Base-by-base conservation (phyloP, 2,329 filamentous ascomycete species). In the Ophiognomonia clavigignenti-juglandacearum region DNA sequence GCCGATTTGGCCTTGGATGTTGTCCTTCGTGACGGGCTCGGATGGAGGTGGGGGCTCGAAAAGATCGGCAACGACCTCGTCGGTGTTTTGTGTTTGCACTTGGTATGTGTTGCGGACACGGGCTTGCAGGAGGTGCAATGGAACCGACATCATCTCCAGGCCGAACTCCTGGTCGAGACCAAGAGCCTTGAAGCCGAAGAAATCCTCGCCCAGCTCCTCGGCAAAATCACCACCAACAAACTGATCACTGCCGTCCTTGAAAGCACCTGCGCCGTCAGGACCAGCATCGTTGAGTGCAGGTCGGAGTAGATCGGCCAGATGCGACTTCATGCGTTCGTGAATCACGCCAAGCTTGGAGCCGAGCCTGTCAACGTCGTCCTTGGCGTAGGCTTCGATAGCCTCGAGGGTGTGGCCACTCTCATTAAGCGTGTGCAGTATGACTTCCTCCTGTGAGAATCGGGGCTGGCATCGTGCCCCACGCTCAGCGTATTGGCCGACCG, bases 151-250 rank as follows among this genome's bases (percentile, higher is more conserved):
- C 56, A 86, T 86, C 26, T 92, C 85, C 52, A 93, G 76, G 16
- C 91, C 91, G 62, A 97, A 86, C 63, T 98, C 93, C 57, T 83
- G 85, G 59, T 96, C 90, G 48, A 98, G 77, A 36, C 93, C 93
- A 38, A 98, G 80, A 51, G 95, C 91, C 62, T 90, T 91, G 78
- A 98, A 97, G 23, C 93, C 93, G 61, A 98, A 98, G 78, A 96
- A 98, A 69, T 98, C 93, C 71, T 98, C 93, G 52, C 91, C 92
- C 11, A 98, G 86, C 57, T 98, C 93, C 63, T 96, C 93, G 1
- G 93, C 93, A 64, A 98, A 98, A 65, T 98, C 93, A 52, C 93
- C 93, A 38, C 88, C 89, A 39, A 96, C 84, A 57, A 97, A 98
- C 62, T 97, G 93, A 54, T 98, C 93, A 65, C 90, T 96, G 54